Evolutionary conservation across 495 filamentous ascomycete species (phyloP), one percentile per base, ranked within the genome.

Genomic region (Penicillium verhagenii): DNA sequence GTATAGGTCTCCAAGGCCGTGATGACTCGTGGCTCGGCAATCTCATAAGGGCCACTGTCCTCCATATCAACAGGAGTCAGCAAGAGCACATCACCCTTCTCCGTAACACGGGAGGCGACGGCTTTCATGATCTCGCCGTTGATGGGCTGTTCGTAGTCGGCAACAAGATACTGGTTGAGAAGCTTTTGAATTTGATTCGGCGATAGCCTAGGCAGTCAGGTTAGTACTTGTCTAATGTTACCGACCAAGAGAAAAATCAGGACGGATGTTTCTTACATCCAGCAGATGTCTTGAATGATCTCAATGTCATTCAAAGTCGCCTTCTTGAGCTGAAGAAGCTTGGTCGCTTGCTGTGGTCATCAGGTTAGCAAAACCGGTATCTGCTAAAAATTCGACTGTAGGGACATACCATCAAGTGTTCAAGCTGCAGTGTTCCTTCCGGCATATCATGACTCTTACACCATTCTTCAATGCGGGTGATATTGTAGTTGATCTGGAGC

Each of bases 71-170:
- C 91, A 29, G 95, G 91, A 29, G 88, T 85, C 47, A 99, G 78
- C 29, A 97, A 82, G 37, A 99, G 83, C 16, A 97, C 92, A 61
- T 97, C 93, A 64, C 90, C 93, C 86, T 99, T 97, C 76, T 99
- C 95, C 1, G 92, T 97, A 38, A 99, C 95, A 44, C 92, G 83
- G 25, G 91, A 96, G 7, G 95, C 95, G 33, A 99, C 95, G 14
- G 95, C 95, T 74, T 97, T 97, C 95, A 99, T 97, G 66, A 99
- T 99, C 64, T 99, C 95, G 65, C 93, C 93, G 57, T 99, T 97
- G 71, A 99, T 99, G 28, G 95, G 95, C 71, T 97, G 93, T 72
- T 99, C 95, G 70, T 99, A 99, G 74, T 99, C 95, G 19, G 95
- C 95, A 19, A 97, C 93, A 38, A 99, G 85, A 65, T 99, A 99